A percentile compares a stretch with the other conserved stretches of the same genome.
Conservation (phyloP, 139 green algal genomes). For the Limnomonas spitsbergensis region DNA sequence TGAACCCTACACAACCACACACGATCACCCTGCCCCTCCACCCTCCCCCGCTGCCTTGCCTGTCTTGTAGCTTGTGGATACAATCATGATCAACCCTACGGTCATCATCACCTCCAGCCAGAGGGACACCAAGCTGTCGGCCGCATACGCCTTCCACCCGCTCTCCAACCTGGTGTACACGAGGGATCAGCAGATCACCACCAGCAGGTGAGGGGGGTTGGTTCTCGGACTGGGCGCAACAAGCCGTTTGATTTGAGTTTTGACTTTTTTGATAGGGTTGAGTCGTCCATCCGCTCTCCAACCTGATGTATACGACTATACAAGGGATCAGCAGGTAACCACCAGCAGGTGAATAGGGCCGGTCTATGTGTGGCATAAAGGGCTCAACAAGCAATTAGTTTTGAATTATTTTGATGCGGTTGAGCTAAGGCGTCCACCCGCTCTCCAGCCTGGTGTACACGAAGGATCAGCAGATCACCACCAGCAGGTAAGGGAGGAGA, state of each 20-base stretch:
- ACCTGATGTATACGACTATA: not conserved
- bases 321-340: too few relatives aligned
- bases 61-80: conserved; percentile 96
- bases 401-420: too few relatives aligned
- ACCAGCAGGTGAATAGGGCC: too few relatives aligned
- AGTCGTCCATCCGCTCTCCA: not conserved
- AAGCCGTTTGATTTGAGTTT: not conserved
- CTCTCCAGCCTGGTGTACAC: conserved; percentile 94
- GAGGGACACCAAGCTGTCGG: conserved; percentile 79
- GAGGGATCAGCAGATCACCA: conserved; percentile 92
- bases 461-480: conserved; percentile 92
- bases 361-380: too few relatives aligned
- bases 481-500: conserved; percentile 40
- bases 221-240: not conserved
- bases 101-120: conserved; percentile 34
- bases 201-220: conserved; percentile 41
- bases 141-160: conserved; percentile 86
- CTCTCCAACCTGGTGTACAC: conserved; percentile 94
- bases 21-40: too few relatives aligned
- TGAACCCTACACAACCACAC: too few relatives aligned
- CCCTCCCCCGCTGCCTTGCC: too few relatives aligned
- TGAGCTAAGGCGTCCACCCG: conserved; percentile 90
- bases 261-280: not conserved
- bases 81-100: conserved; percentile 70
- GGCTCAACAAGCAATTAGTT: too few relatives aligned